phyloP scores from a whole-genome alignment of 1,139 yeast genomes.

The Petasospora rhodanensis region DNA sequence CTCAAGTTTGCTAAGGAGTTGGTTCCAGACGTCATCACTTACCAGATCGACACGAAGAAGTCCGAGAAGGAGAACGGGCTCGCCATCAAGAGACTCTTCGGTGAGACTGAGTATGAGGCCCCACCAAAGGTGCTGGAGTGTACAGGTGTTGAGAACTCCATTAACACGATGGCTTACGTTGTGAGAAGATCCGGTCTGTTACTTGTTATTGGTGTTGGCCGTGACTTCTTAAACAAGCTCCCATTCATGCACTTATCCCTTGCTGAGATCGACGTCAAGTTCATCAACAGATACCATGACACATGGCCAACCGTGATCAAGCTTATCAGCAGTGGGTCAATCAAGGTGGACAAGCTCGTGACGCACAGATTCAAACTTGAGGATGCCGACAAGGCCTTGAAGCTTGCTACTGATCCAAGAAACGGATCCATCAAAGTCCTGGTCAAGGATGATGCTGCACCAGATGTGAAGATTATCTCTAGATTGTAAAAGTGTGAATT shows the following conservation, averaged over 20 bases:
- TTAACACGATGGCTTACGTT: constrained; percentile 40
- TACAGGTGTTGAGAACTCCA: constrained; percentile 67
- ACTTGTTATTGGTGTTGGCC: constrained; percentile 36
- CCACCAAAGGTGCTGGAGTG: constrained; percentile 54
- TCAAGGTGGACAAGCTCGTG: constrained; percentile 61
- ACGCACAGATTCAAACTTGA: constrained; percentile 71
- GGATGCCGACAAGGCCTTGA: constrained; percentile 69
- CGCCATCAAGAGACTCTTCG: constrained; percentile 29
- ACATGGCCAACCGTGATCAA: constrained; percentile 52
- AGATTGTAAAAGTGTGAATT: constrained; percentile 1
- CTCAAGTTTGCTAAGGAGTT: constrained; percentile 26
- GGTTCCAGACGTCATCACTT: constrained; percentile 31
- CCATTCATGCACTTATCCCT: constrained; percentile 39
- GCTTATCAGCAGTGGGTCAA: constrained; percentile 55
- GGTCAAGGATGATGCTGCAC: constrained; percentile 23
- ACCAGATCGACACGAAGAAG: constrained; percentile 27
- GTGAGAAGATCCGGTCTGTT: constrained; percentile 34
- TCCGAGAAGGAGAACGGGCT: constrained; percentile 28
- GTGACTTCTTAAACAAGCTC: constrained; percentile 32
- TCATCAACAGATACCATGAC: constrained; percentile 37
- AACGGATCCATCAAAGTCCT: constrained; percentile 32
- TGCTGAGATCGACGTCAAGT: constrained; percentile 36
- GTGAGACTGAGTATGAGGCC: constrained; percentile 26
- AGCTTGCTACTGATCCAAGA: constrained; percentile 26
- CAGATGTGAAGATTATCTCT: constrained; percentile 5